phyloP scores from a whole-genome alignment of 2,329 filamentous ascomycete species.

The Fusarium succisae region DNA sequence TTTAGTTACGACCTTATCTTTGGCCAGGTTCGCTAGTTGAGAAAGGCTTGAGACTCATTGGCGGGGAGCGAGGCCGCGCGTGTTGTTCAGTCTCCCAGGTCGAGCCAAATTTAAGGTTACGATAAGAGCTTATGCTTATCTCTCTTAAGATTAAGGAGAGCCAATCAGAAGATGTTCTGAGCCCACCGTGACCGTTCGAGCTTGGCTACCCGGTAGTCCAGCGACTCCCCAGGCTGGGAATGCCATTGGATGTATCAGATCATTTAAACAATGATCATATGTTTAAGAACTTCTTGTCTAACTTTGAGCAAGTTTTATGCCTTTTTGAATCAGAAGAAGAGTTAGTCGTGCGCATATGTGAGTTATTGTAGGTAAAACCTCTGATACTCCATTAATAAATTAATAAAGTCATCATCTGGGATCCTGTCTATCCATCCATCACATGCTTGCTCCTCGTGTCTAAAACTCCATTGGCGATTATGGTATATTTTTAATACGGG shows the following conservation, averaged over 20 bases:
- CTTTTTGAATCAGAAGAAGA: not conserved
- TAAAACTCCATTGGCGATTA: not conserved
- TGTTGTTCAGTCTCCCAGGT: not conserved
- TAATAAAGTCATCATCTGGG: too few relatives aligned
- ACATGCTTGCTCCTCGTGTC: too few relatives aligned
- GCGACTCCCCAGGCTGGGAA: not conserved
- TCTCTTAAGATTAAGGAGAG: not conserved
- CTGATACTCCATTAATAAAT: too few relatives aligned
- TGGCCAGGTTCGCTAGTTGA: not conserved
- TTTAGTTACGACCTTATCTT: slow-evolving; percentile 9
- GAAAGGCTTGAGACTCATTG: not conserved
- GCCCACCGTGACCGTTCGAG: not conserved
- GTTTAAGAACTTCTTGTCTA: not conserved
- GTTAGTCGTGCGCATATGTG: accelerated
- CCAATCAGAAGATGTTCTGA: not conserved
- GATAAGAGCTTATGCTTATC: slow-evolving; percentile 4
- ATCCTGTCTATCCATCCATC: too few relatives aligned
- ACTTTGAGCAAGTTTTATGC: too few relatives aligned
- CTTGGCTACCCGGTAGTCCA: not conserved
- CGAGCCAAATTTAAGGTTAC: not conserved
- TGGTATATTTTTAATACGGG: not conserved
- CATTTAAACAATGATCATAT: accelerated
- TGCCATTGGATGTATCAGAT: not conserved
- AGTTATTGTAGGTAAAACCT: not conserved
- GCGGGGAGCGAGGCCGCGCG: not conserved